Evolutionary conservation across 371 early-diverging fungal species (phyloP).

Genomic region (Lichtheimia hyalospora): DNA sequence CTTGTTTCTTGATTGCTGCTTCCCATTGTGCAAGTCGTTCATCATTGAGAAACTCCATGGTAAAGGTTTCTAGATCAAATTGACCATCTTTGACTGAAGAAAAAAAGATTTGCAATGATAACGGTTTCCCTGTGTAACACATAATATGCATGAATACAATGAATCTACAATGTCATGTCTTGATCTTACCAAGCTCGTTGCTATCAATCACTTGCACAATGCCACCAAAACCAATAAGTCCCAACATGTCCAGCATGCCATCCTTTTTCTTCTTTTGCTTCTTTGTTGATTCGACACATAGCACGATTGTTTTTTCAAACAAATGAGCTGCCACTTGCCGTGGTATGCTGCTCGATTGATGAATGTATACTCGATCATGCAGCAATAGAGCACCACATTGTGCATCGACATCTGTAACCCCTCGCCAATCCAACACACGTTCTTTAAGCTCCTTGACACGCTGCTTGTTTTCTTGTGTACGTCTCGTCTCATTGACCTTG

Average conservation of each 20-base stretch:
- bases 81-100: slow-evolving; percentile 15
- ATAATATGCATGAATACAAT: not conserved
- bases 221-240: slow-evolving; percentile 21
- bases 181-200: not conserved
- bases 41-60: slow-evolving; percentile 81
- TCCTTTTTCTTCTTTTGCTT: slow-evolving; percentile 41
- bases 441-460: slow-evolving; percentile 76
- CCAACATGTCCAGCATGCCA: slow-evolving; percentile 66
- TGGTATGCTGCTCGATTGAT: slow-evolving; percentile 63
- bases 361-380: slow-evolving; percentile 81
- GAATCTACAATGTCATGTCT: slow-evolving; percentile 26
- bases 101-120: slow-evolving; percentile 30
- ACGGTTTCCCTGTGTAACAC: not conserved
- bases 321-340: slow-evolving; percentile 77
- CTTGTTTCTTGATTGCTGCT: slow-evolving; percentile 56
- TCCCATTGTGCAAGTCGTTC: slow-evolving; percentile 92
- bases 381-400: slow-evolving; percentile 83
- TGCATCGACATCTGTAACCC: slow-evolving; percentile 17
- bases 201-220: not conserved
- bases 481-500: slow-evolving; percentile 89
- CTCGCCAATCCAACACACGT: slow-evolving; percentile 53
- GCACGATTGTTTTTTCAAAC: slow-evolving; percentile 85
- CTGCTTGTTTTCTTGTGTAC: slow-evolving; percentile 80
- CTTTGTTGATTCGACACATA: slow-evolving; percentile 57
- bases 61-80: slow-evolving; percentile 80